Conservation (phyloP, 2,329 filamentous ascomycete species). For the Pseudopithomyces chartarum region DNA sequence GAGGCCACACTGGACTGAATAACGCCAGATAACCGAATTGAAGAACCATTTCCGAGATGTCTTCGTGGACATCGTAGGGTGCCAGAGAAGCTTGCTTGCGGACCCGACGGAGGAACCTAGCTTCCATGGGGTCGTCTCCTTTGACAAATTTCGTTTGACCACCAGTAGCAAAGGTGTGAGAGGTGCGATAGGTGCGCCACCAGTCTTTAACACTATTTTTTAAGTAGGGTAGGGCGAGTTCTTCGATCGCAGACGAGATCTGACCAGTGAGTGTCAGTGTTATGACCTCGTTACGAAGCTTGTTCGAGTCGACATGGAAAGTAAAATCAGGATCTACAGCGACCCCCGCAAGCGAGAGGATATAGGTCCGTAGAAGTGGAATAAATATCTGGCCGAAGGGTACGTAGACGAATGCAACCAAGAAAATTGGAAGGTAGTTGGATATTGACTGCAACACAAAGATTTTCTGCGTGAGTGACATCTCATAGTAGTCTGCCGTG, state of each 20-base stretch:
- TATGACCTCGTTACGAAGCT: constrained; percentile 41
- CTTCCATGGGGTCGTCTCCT: constrained; percentile 35
- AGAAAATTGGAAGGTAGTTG: constrained; percentile 42
- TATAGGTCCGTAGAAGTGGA: constrained; percentile 25
- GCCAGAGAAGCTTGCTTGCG: constrained; percentile 35
- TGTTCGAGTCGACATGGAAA: constrained; percentile 34
- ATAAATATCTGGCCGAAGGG: constrained; percentile 34
- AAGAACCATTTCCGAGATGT: constrained; percentile 42
- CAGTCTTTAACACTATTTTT: constrained; percentile 33
- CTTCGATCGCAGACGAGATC: constrained; percentile 34
- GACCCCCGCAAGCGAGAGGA: constrained; percentile 20
- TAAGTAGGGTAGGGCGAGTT: constrained; percentile 36
- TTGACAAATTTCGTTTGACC: constrained; percentile 1
- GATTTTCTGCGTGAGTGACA: constrained; percentile 41
- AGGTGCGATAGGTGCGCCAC: constrained; percentile 32
- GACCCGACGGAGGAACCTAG: constrained; percentile 33
- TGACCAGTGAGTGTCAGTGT: constrained; percentile 41
- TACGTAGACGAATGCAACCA: constrained; percentile 40
- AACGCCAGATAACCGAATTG: constrained; percentile 43
- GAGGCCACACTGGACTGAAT: constrained; percentile 42
- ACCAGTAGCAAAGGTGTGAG: constrained; percentile 6
- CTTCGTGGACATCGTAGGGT: constrained; percentile 42
- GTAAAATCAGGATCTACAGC: constrained; percentile 14
- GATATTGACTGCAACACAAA: constrained; percentile 44
- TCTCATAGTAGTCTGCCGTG: constrained; percentile 37